phyloP scores from a whole-genome alignment of 164 flowering plant genomes.

The Amborella trichopoda region DNA sequence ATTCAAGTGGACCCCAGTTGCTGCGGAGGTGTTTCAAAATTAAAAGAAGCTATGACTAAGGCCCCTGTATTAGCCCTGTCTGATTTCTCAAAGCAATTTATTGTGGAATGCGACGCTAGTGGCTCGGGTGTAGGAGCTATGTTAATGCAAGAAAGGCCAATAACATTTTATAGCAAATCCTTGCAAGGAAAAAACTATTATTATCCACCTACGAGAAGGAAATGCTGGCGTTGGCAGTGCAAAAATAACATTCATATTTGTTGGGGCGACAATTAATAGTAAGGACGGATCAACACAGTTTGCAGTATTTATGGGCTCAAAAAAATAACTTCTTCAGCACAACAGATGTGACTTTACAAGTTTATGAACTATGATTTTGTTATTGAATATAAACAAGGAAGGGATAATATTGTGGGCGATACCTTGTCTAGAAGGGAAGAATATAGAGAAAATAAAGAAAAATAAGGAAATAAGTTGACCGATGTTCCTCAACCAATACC shows the following conservation, averaged over 20 bases:
- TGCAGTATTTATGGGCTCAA: background rate
- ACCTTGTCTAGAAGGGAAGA: background rate
- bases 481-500: background rate
- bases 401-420: background rate
- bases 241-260: constrained; percentile 2
- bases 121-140: constrained; percentile 1
- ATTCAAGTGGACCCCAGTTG: background rate
- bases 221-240: background rate
- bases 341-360: background rate
- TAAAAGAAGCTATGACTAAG: constrained; percentile 1
- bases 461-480: background rate
- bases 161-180: constrained; percentile 3
- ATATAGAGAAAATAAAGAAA: background rate
- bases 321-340: background rate
- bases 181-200: background rate
- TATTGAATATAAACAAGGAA: background rate
- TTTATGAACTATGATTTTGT: background rate
- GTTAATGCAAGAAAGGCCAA: background rate
- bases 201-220: constrained; percentile 5
- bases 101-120: constrained; percentile 4
- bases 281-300: background rate
- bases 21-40: background rate
- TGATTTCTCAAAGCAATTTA: background rate
- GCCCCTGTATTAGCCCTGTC: constrained; percentile 5
- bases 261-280: constrained; percentile 1